A percentile compares a stretch with the other conserved stretches of the same genome.
These are phyloP conservation scores for Chaetomiaceae sp. DNA, from an alignment of 2,329 filamentous ascomycete species.

Conservation along the genomic window DNA sequence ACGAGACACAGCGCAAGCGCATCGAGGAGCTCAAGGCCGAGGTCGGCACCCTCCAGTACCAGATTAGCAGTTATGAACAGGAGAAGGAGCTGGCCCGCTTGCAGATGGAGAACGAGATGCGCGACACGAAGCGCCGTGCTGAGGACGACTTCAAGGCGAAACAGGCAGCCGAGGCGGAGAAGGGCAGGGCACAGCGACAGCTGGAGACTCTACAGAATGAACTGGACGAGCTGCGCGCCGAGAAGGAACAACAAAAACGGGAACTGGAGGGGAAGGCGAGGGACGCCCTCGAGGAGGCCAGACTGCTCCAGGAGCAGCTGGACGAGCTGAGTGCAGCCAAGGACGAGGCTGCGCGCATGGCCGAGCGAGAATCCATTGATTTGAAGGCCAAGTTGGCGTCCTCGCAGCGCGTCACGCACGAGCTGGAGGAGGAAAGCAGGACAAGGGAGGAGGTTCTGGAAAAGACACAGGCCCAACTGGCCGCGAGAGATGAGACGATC, in stretches of 20 bases:
- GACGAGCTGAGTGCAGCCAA: slow-evolving; percentile 63
- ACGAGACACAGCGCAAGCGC: slow-evolving; percentile 51
- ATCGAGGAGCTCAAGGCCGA: slow-evolving; percentile 84
- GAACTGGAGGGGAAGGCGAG: slow-evolving; percentile 65
- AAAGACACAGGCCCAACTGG: slow-evolving; percentile 60
- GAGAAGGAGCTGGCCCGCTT: slow-evolving; percentile 77
- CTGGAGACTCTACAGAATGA: slow-evolving; percentile 48
- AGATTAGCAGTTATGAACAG: slow-evolving; percentile 79
- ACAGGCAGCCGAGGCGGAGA: slow-evolving; percentile 54
- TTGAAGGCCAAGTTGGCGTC: slow-evolving; percentile 49
- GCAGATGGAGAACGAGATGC: slow-evolving; percentile 76
- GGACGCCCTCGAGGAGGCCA: slow-evolving; percentile 68
- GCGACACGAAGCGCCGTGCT: slow-evolving; percentile 73
- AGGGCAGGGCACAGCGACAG: slow-evolving; percentile 45
- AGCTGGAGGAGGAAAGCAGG: slow-evolving; percentile 55
- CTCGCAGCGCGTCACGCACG: slow-evolving; percentile 46
- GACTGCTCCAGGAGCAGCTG: slow-evolving; percentile 70
- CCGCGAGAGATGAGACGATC: slow-evolving; percentile 64
- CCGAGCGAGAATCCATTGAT: slow-evolving; percentile 51
- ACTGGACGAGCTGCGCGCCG: slow-evolving; percentile 47
- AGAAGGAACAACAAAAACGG: slow-evolving; percentile 51
- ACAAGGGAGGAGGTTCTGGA: slow-evolving; percentile 53
- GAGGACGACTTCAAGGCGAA: slow-evolving; percentile 75
- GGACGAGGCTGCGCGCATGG: slow-evolving; percentile 63
- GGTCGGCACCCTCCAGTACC: slow-evolving; percentile 81